Evolutionary conservation across 2,329 filamentous ascomycete species (phyloP).

Genomic region (Xylariaceae sp.): DNA sequence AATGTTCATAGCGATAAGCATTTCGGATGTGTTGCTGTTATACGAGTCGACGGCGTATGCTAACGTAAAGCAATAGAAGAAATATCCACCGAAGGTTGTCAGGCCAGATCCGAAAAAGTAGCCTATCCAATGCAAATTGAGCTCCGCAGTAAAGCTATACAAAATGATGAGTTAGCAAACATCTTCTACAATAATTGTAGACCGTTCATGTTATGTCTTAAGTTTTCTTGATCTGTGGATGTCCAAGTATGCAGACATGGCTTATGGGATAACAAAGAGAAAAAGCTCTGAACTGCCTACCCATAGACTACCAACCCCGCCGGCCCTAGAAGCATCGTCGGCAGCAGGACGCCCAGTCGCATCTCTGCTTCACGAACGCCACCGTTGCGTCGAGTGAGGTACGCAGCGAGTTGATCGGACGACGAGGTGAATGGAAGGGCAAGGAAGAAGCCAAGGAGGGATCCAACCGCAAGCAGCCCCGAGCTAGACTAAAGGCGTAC

Average conservation of each 20-base stretch:
- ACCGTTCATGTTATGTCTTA: too few relatives aligned
- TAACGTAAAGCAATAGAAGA: conserved; percentile 60
- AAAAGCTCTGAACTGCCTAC: background rate
- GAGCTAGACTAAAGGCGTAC: conserved; percentile 29
- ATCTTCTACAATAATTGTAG: background rate
- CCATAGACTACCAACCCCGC: conserved; percentile 44
- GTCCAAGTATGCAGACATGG: too few relatives aligned
- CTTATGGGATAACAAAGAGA: background rate
- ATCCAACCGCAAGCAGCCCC: conserved; percentile 36
- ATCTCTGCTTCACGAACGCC: conserved; percentile 49
- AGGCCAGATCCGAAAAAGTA: conserved; percentile 55
- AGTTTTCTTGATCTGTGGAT: too few relatives aligned
- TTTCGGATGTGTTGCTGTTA: conserved; percentile 61
- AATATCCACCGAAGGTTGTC: conserved; percentile 53
- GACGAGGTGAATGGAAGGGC: conserved; percentile 41
- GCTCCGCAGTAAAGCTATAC: conserved; percentile 35
- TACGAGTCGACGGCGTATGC: conserved; percentile 65
- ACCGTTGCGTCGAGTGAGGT: conserved; percentile 42
- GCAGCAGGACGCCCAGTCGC: conserved; percentile 41
- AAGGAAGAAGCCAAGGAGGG: conserved; percentile 42
- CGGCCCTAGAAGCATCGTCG: conserved; percentile 39
- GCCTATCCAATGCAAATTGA: conserved; percentile 46
- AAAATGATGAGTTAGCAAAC: background rate
- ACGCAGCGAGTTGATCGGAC: conserved; percentile 43
- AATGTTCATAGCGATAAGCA: conserved; percentile 63